Base-by-base conservation (phyloP, 441 rosid genomes). In the Rhodomyrtus psidioides region DNA sequence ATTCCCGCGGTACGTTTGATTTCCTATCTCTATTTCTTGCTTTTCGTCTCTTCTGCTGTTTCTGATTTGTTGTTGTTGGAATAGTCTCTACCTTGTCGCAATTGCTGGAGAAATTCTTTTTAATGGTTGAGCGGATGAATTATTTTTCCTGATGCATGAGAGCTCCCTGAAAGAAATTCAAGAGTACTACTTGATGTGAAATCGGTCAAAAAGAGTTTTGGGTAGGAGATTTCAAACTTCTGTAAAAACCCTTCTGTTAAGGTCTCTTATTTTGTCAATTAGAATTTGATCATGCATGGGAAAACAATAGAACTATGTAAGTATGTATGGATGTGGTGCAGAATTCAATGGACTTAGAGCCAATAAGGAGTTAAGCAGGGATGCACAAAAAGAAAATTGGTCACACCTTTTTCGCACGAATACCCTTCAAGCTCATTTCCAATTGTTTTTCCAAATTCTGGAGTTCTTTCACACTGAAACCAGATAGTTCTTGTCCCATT, bases 401-500 rank as follows among this genome's bases (percentile, higher is more conserved):
- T 70, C 9, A 3, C 88, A 92, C 99, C 98, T 96, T 97, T 89
- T 89, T 93, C 85, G 59, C 58, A 21, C 96, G 95, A 87, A 97
- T 89, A 24, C 93, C 92, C 85, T 91, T 92, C 88, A 96, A 89
- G 88, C 98, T 94, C 89, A 89, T 92, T 89, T 97, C 98, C 59
- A 97, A 90, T 91, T 95, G 94, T 87, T 90, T 94, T 89, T 97
- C 99, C 88, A 97, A 91, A 88, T 91, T 92, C 87, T 92, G 93
- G 58, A 97, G 92, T 85, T 96, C 98, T 55, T 89, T 93, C 83
- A 91, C 83, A 56, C 88, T 87, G 85, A 97, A 88, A 86, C 96
- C 98, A 82, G 95, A 92, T 84, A 97, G 93, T 88, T 94, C 94
- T 88, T 95, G 96, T 84, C 99, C 99, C 98, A 93, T 93, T 87